Evolutionary conservation across 75 land plant genomes (phyloP).

Genomic region (Chamaecyparis obtusa): DNA sequence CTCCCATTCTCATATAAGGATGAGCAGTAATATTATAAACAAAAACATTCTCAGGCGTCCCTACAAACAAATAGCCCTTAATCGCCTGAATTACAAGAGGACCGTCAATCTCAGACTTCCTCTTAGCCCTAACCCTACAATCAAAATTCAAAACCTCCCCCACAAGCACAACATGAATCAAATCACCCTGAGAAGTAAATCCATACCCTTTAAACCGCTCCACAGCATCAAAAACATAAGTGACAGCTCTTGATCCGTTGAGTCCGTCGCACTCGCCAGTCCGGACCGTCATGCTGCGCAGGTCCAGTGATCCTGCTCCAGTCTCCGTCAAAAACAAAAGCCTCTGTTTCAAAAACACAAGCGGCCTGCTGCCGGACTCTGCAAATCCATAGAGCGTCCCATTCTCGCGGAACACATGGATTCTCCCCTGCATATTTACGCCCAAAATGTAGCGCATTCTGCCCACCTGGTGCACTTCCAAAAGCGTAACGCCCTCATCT

Average conservation of each 20-base stretch:
- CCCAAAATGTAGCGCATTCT: constrained; percentile 64
- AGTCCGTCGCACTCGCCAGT: constrained; percentile 83
- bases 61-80: constrained; percentile 80
- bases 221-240: constrained; percentile 74
- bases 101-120: constrained; percentile 52
- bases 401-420: constrained; percentile 72
- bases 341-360: constrained; percentile 85
- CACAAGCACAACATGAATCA: constrained; percentile 71
- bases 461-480: constrained; percentile 81
- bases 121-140: constrained; percentile 74
- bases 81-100: constrained; percentile 54
- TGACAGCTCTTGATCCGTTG: constrained; percentile 51
- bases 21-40: constrained; percentile 83
- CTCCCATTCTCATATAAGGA: constrained; percentile 52
- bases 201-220: constrained; percentile 96
- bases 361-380: constrained; percentile 50
- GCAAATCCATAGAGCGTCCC: constrained; percentile 69
- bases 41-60: constrained; percentile 47
- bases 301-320: constrained; percentile 87
- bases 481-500: constrained; percentile 18
- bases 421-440: constrained; percentile 43
- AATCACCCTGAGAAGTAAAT: constrained; percentile 63
- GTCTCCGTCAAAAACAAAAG: constrained; percentile 72
- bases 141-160: constrained; percentile 82
- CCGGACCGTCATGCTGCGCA: constrained; percentile 68